These are phyloP conservation scores for Moesziomyces sp. DNA, from an alignment of 1,284 basidiomycete genomes.

Conservation along the genomic window DNA sequence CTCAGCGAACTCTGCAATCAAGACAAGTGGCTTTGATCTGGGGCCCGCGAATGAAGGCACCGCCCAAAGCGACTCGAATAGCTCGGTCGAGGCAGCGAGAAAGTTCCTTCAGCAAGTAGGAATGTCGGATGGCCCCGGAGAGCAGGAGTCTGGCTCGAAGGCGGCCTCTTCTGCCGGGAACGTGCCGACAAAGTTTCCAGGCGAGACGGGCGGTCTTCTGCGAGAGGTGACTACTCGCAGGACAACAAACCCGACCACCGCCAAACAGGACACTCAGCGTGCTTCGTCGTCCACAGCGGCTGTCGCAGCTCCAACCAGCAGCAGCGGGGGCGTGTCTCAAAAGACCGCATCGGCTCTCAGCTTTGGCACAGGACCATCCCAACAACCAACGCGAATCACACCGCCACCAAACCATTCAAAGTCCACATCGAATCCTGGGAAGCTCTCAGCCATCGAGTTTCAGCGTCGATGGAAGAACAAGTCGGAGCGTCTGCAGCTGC, in stretches of 20 bases:
- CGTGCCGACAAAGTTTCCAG: slow-evolving; percentile 28
- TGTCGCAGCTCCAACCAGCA: not conserved
- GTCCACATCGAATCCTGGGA: not conserved
- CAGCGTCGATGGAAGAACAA: slow-evolving; percentile 44
- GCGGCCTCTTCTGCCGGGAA: slow-evolving; percentile 4
- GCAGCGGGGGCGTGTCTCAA: slow-evolving; percentile 1
- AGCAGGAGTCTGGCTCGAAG: not conserved
- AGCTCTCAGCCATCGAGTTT: slow-evolving; percentile 41
- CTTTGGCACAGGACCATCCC: slow-evolving; percentile 17
- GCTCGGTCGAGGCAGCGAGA: slow-evolving; percentile 39
- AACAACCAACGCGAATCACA: not conserved
- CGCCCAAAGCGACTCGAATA: slow-evolving; percentile 1
- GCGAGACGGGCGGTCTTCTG: slow-evolving; percentile 35
- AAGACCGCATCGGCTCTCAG: slow-evolving; percentile 39
- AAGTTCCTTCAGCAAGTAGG: slow-evolving; percentile 35
- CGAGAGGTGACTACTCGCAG: slow-evolving; percentile 34
- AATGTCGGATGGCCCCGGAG: slow-evolving; percentile 11
- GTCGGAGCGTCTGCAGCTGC: slow-evolving; percentile 10
- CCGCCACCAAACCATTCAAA: not conserved
- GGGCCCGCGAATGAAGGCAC: not conserved
- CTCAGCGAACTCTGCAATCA: too few species aligned
- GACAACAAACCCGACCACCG: slow-evolving; percentile 4
- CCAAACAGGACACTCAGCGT: not conserved
- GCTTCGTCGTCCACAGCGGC: not conserved
- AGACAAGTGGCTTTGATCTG: too few species aligned